These are phyloP conservation scores for Emericellopsis atlantica DNA, from an alignment of 2,329 filamentous ascomycete genomes.

Conservation along the genomic window DNA sequence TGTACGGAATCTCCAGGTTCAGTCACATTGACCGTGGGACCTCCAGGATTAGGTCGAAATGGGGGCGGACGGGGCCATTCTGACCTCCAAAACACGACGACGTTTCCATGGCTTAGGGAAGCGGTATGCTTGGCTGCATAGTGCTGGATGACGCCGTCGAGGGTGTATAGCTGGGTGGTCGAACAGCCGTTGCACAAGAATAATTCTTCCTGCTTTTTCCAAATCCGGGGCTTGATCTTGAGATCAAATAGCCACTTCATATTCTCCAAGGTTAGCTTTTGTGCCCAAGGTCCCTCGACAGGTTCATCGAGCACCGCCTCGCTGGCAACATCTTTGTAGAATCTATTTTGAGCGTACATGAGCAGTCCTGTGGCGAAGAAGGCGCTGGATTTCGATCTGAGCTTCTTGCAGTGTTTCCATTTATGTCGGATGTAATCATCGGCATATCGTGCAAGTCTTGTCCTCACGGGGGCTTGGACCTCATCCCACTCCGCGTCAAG, in stretches of 20 bases:
- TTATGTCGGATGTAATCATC: slow-evolving; percentile 54
- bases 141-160: slow-evolving; percentile 72
- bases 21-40: slow-evolving; percentile 9
- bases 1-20: no score
- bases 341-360: slow-evolving; percentile 52
- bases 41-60: slow-evolving; percentile 49
- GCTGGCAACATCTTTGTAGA: slow-evolving; percentile 47
- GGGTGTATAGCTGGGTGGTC: slow-evolving; percentile 56
- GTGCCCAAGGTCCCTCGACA: slow-evolving; percentile 38
- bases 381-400: slow-evolving; percentile 50
- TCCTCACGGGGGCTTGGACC: slow-evolving; percentile 52
- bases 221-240: slow-evolving; percentile 60
- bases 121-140: slow-evolving; percentile 72
- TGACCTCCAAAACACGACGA: slow-evolving; percentile 67
- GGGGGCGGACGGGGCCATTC: slow-evolving; percentile 70
- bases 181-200: slow-evolving; percentile 66
- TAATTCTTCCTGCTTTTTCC: slow-evolving; percentile 54
- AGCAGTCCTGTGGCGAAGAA: slow-evolving; percentile 63
- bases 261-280: slow-evolving; percentile 63
- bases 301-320: slow-evolving; percentile 34
- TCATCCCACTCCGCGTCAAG: slow-evolving; percentile 61
- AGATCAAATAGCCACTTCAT: slow-evolving; percentile 79
- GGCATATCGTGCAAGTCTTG: slow-evolving; percentile 52
- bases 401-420: slow-evolving; percentile 51
- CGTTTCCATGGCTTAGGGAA: slow-evolving; percentile 54